phyloP scores from a whole-genome alignment of 2,329 filamentous ascomycete genomes.

The Periglandula ipomoeae region DNA sequence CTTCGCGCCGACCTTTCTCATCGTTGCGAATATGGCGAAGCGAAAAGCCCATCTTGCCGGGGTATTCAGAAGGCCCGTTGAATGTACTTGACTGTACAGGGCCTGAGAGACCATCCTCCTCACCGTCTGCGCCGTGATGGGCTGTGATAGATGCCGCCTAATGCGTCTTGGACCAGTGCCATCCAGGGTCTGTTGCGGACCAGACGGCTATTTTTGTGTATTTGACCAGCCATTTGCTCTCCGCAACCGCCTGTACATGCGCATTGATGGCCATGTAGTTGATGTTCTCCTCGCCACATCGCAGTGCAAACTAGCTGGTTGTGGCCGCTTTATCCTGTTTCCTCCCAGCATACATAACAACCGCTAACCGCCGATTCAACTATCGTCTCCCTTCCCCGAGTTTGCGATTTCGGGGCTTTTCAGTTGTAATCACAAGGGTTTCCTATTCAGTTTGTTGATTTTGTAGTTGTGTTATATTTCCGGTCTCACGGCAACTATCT shows the following conservation, averaged over 20 bases:
- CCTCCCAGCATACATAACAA: slow-evolving; percentile 32
- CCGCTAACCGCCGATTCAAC: slow-evolving; percentile 33
- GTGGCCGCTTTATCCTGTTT: neutral
- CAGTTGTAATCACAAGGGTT: slow-evolving; percentile 23
- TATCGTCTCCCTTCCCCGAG: slow-evolving; percentile 24
- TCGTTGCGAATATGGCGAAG: neutral
- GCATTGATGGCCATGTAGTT: neutral
- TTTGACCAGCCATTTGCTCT: neutral
- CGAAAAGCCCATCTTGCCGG: neutral
- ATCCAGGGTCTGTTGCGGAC: neutral
- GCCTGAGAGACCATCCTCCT: neutral
- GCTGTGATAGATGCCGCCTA: slow-evolving; percentile 3
- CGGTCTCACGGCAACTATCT: slow-evolving; percentile 17
- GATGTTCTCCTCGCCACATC: slow-evolving; percentile 1
- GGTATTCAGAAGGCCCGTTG: slow-evolving; percentile 2
- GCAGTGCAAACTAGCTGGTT: neutral
- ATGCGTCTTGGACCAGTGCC: slow-evolving; percentile 1
- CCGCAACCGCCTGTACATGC: neutral
- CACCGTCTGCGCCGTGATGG: slow-evolving; percentile 2
- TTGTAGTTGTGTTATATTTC: slow-evolving; percentile 3
- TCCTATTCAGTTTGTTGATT: slow-evolving; percentile 8
- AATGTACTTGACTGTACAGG: neutral
- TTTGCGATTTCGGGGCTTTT: slow-evolving; percentile 30
- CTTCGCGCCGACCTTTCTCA: slow-evolving; percentile 9
- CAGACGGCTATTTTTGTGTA: slow-evolving; percentile 2